Base-by-base conservation (phyloP, 2,329 filamentous ascomycete genomes). In the Fusarium hostae region DNA sequence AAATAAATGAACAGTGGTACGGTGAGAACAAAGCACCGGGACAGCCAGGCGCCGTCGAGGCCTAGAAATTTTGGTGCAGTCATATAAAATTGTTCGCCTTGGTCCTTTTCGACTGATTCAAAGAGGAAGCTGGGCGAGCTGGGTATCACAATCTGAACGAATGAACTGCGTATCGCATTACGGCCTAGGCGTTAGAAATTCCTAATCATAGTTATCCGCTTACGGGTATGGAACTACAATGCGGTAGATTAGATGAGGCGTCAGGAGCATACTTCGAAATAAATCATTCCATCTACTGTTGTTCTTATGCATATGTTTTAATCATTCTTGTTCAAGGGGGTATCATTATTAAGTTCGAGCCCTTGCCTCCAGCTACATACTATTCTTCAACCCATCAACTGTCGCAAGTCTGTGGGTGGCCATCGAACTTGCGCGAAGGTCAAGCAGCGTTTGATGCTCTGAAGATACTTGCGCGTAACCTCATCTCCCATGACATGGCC, bases 401-500 rank as follows among this genome's bases (percentile, higher is more conserved):
- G 96, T 78, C 94, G 87, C 75, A 96, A 87, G 84, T 98, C 95
- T 76, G 94, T 91, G 1, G 96, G 96, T 63, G 95, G 95, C 96
- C 96, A 99, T 75, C 95, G 90, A 34, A 96, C 95, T 83, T 99
- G 96, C 30, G 95, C 94, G 87, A 98, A 99, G 68, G 94, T 98
- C 79, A 99, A 83, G 79, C 95, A 98, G 48, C 96, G 87, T 86
- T 99, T 99, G 81, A 99, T 98, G 79, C 95, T 98, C 84, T 99
- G 96, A 74, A 99, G 82, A 79, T 95, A 98, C 84, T 98, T 99
- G 73, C 96, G 89, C 57, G 96, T 99, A 47, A 92, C 91, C 83
- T 99, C 96, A 79, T 98, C 96, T 63, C 94, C 95, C 91, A 99
- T 94, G 76, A 98, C 97, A 81, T 99, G 95, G 7, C 95, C 96